Evolutionary conservation across 306 rosid genomes (phyloP).

Genomic region (Prunus kanzakura): DNA sequence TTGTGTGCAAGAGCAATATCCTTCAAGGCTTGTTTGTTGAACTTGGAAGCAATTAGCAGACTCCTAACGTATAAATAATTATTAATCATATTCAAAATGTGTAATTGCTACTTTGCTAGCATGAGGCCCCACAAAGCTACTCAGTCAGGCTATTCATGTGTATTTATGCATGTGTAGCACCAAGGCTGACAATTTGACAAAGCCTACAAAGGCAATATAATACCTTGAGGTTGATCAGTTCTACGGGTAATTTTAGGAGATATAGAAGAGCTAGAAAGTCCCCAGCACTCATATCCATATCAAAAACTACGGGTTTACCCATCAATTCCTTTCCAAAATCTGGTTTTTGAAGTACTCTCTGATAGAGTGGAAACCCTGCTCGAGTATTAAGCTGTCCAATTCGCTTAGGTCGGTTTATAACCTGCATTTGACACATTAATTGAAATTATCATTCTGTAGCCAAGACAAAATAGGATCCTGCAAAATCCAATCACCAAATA

Average conservation of each 20-base stretch:
- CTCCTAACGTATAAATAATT: background rate
- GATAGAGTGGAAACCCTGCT: conserved; percentile 42
- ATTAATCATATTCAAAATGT: background rate
- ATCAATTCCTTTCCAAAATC: conserved; percentile 25
- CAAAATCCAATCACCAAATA: background rate
- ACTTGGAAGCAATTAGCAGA: background rate
- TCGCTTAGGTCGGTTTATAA: conserved; percentile 13
- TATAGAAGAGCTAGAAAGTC: conserved; percentile 57
- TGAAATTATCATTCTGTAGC: background rate
- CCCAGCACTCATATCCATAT: conserved; percentile 79
- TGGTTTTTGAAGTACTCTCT: conserved; percentile 40
- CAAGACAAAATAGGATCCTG: background rate
- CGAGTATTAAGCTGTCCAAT: conserved; percentile 46
- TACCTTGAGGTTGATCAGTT: conserved; percentile 60
- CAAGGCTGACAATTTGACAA: background rate
- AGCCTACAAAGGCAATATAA: background rate
- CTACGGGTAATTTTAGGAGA: conserved; percentile 53
- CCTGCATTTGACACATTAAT: conserved; percentile 3
- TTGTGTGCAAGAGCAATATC: background rate
- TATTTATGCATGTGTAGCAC: background rate
- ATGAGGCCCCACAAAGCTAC: background rate
- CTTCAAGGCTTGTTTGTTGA: background rate
- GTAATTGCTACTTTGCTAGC: background rate
- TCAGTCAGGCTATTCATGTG: background rate
- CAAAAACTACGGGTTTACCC: conserved; percentile 60